Evolutionary conservation across 306 rosid species (phyloP).

Genomic region (Dalbergia oliveri): DNA sequence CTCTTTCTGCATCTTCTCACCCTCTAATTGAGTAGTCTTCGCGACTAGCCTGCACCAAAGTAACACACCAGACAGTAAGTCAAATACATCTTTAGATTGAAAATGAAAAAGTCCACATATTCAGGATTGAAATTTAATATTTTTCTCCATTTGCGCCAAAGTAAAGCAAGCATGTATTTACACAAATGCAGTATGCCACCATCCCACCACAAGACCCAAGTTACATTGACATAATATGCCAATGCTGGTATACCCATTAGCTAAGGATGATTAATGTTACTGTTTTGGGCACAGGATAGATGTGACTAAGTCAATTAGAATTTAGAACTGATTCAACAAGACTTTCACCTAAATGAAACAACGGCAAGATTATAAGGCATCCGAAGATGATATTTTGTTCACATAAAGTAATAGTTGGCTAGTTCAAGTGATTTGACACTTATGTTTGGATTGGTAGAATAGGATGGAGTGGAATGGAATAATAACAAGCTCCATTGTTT

Average conservation of each 20-base stretch:
- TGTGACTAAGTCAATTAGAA: constrained; percentile 13
- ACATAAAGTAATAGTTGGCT: neutral
- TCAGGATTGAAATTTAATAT: neutral
- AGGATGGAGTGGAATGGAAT: too few species aligned
- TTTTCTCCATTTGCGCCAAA: neutral
- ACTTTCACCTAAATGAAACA: constrained; percentile 3
- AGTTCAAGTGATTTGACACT: neutral
- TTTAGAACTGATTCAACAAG: constrained; percentile 6
- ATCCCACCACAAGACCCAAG: neutral
- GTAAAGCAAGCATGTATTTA: constrained; percentile 4
- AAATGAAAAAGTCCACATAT: neutral
- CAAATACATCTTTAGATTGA: constrained; percentile 13
- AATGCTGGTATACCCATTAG: too few species aligned
- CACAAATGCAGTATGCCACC: neutral
- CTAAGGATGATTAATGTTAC: neutral
- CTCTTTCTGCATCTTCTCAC: constrained; percentile 97
- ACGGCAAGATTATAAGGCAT: neutral
- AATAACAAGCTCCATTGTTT: too few species aligned
- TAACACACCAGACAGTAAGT: constrained; percentile 38
- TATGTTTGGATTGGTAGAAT: too few species aligned
- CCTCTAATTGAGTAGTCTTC: constrained; percentile 92
- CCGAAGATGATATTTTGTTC: constrained; percentile 13
- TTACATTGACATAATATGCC: neutral
- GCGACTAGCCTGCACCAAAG: constrained; percentile 78
- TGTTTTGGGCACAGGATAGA: neutral